Conservation (phyloP, 1,284 basidiomycete genomes). For the Trichosporon coremiiforme region DNA sequence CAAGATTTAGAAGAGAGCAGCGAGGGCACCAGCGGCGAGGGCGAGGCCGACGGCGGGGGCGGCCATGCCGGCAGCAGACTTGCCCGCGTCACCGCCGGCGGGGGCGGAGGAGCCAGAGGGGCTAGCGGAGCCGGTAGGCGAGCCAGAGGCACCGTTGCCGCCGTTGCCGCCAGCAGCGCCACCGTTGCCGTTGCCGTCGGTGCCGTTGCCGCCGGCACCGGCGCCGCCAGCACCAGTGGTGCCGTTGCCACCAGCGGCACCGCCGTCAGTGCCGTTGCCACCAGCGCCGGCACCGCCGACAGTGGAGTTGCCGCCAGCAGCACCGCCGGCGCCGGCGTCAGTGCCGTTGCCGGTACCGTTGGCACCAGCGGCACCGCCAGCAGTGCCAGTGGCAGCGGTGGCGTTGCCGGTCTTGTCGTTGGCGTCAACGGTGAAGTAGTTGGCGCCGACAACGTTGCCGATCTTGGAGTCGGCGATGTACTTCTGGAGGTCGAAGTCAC, state of each 20-base stretch:
- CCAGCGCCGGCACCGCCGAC: conserved; percentile 16
- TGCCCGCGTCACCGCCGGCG: conserved; percentile 12
- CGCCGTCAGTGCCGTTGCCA: conserved; percentile 12
- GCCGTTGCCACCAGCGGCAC: conserved; percentile 17
- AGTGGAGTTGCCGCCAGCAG: background rate
- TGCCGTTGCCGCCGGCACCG: conserved; percentile 8
- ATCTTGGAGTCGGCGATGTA: conserved; percentile 52
- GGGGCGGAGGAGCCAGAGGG: conserved; percentile 21
- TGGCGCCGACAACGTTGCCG: conserved; percentile 57
- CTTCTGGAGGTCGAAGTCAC: conserved; percentile 60
- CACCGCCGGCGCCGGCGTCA: background rate
- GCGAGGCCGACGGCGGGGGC: conserved; percentile 28
- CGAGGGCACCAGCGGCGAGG: conserved; percentile 34
- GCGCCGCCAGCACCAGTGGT: conserved; percentile 1
- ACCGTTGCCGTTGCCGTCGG: background rate
- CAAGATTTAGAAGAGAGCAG: conserved; percentile 36
- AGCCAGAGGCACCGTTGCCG: background rate
- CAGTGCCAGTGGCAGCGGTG: conserved; percentile 56
- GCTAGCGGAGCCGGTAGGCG: background rate
- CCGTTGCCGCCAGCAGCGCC: background rate
- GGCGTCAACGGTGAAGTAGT: conserved; percentile 70
- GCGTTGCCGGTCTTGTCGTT: conserved; percentile 61
- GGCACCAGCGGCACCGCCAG: conserved; percentile 25
- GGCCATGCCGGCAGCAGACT: conserved; percentile 16
- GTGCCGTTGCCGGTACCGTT: conserved; percentile 23